Base-by-base conservation (phyloP, 2,329 filamentous ascomycete species). In the Byssoonygena ceratinophila region DNA sequence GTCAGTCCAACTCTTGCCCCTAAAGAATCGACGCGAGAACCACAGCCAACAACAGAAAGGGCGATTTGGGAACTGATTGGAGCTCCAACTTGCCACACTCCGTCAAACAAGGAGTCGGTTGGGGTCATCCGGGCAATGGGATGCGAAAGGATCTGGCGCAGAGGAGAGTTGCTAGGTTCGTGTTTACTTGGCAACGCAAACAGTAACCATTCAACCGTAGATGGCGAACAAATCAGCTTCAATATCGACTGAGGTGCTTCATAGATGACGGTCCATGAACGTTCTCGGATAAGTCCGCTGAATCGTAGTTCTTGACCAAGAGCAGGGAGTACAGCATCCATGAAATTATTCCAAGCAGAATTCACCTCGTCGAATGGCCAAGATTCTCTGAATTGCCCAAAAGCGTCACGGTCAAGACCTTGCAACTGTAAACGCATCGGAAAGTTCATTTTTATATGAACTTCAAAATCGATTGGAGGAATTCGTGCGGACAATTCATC, bases 91-190 rank as follows among this genome's bases (percentile, higher is more conserved):
- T 73, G 57, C 75, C 76, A 78, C 9, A 51, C 16, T 2, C 74
- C 75, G 22, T 65, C 47, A 20, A 71, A 55, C 6, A 63, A 58
- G 14, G 74, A 57, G 6, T 58, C 62, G 4, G 55, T 51, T 1
- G 73, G 68, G 1, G 56, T 55, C 72, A 78, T 74, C 52, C 68
- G 67, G 6, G 76, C 76, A 56, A 78, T 67, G 0, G 76, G 75
- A 36, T 67, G 68, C 2, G 60, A 60, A 1, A 77, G 62, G 0
- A 74, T 62, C 49, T 72, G 67, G 27, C 76, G 66, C 18, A 73
- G 56, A 1, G 61, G 52, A 48, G 68, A 71, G 23, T 69, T 66
- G 0, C 67, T 65, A 1, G 71, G 66, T 27, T 71, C 63, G 12
- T 61, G 55, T 3, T 58, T 51, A 0, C 66, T 61, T n/a, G 73